These are phyloP conservation scores for Peronospora belbahrii DNA, from an alignment of 352 stramenopile species.

Conservation along the genomic window DNA sequence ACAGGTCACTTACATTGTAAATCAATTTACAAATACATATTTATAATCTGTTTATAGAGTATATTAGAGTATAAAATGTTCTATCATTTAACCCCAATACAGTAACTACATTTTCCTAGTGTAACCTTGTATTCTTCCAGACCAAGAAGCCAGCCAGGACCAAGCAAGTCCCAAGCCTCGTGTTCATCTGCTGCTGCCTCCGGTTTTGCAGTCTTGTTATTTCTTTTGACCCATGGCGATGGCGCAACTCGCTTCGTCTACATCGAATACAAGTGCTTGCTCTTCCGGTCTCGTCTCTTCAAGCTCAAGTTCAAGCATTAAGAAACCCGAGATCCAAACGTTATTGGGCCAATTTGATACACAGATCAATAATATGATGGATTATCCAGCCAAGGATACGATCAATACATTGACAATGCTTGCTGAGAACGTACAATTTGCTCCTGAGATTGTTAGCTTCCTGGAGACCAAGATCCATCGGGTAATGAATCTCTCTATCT, in stretches of 20 bases:
- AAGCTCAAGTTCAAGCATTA: background rate
- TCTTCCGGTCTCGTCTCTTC: background rate
- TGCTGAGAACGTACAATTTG: constrained; percentile 64
- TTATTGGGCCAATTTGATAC: constrained; percentile 71
- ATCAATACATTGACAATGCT: constrained; percentile 87
- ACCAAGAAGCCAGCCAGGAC: constrained; percentile 24
- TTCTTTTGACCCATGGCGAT: constrained; percentile 32
- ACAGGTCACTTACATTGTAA: too few relatives aligned
- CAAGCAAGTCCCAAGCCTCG: background rate
- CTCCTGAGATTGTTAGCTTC: constrained; percentile 81
- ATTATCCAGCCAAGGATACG: constrained; percentile 84
- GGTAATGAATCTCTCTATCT: constrained; percentile 33
- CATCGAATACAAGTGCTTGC: background rate
- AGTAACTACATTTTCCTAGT: background rate
- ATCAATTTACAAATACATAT: too few relatives aligned
- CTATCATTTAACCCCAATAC: too few relatives aligned
- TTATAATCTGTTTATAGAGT: background rate
- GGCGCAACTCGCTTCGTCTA: constrained; percentile 34
- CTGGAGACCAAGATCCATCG: constrained; percentile 86
- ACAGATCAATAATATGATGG: constrained; percentile 81
- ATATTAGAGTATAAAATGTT: background rate
- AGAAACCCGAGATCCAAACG: constrained; percentile 35
- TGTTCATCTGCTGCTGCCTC: background rate
- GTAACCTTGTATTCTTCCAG: constrained; percentile 7
- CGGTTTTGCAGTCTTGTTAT: background rate